Evolutionary conservation across 176 grass and related monocot genomes (phyloP), one percentile per base, ranked within the genome.

Genomic region (Zizania latifolia): DNA sequence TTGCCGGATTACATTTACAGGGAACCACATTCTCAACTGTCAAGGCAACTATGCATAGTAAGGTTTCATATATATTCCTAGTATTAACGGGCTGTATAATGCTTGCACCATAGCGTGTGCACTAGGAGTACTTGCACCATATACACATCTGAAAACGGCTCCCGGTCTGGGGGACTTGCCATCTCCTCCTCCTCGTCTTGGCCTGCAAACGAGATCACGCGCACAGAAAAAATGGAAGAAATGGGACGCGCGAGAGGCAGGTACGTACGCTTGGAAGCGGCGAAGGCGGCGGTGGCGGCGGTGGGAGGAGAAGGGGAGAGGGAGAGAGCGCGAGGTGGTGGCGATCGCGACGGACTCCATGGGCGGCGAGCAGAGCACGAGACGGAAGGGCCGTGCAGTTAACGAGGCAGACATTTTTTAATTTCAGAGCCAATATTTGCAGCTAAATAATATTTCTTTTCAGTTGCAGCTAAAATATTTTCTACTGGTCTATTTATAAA

Each of bases 261-360:
- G 48, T 34, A n/a, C 68, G 2, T 85, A 92, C 88, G 83, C 62
- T 94, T 98, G 81, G 88, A 68, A 51, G 90, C 82, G 75, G 83
- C 85, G 54, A 91, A n/a, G n/a, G n/a, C 68, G 86, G 10, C 28
- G 31, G 33, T 79, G 73, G 40, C 10, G 64, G 40, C 31, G 27
- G 15, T 13, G 62, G 17, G 70, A 83, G 53, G 90, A 71, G 46
- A 86, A 73, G 17, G 67, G 71, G 39, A 76, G 62, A 10, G 58
- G 36, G 4, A 83, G 31, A 6, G 82, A 10, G 12, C 71, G 77
- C 14, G 86, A 82, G 41, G 90, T 62, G 36, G 90, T 66, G 41
- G 76, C 33, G 41, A 87, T 45, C 41, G 84, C 90, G 64, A 93
- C 74, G 81, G 90, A 88, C 60, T 94, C 94, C 94, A 98, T 98